Evolutionary conservation across 495 filamentous ascomycete genomes (phyloP).

Genomic region (Geopyxis carbonaria): DNA sequence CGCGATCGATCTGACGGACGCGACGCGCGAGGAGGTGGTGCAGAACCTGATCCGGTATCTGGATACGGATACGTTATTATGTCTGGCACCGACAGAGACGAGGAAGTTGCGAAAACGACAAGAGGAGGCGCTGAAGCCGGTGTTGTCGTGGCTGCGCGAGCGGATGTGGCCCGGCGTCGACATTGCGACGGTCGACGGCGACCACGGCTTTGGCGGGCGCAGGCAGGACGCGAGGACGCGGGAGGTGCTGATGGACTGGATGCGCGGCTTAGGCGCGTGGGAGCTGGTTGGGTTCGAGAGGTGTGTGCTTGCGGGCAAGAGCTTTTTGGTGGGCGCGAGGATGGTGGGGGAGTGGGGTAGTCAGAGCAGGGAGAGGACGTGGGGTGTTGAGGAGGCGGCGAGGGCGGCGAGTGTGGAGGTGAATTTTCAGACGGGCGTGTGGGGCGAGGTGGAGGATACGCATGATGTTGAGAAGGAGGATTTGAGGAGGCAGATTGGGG

Average conservation of each 20-base stretch:
- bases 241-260: conserved; percentile 63
- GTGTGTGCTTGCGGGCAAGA: conserved; percentile 69
- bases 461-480: conserved; percentile 96
- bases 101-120: conserved; percentile 55
- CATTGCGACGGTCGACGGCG: conserved; percentile 58
- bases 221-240: conserved; percentile 53
- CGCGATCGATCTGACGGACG: conserved; percentile 53
- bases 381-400: conserved; percentile 56
- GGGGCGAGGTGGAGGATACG: conserved; percentile 96
- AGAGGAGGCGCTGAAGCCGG: conserved; percentile 42
- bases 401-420: conserved; percentile 69
- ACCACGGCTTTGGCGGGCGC: conserved; percentile 39
- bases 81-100: conserved; percentile 57
- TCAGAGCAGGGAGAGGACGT: conserved; percentile 25
- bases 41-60: conserved; percentile 64
- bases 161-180: conserved; percentile 74
- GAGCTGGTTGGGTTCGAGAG: conserved; percentile 80
- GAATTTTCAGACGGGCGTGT: conserved; percentile 71
- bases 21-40: conserved; percentile 41
- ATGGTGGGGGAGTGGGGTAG: conserved; percentile 69
- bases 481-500: conserved; percentile 65
- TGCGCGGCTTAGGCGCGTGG: conserved; percentile 48
- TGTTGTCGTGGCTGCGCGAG: conserved; percentile 50
- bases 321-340: conserved; percentile 57
- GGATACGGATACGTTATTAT: conserved; percentile 84